Evolutionary conservation across 805 yeast species (phyloP).

Genomic region (Phaffomyces thermotolerans): DNA sequence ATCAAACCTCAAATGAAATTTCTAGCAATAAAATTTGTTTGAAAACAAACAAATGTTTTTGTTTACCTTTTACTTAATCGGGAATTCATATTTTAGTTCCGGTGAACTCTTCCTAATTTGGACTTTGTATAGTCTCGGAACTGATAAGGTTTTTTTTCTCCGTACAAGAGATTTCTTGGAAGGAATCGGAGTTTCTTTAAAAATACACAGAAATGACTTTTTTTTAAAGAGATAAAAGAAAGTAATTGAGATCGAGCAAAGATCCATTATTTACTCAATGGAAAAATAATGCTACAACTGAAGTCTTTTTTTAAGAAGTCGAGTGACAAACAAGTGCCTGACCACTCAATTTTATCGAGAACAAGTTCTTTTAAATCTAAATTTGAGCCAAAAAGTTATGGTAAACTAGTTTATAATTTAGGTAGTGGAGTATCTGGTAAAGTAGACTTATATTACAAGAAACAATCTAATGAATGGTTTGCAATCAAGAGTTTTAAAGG

Average conservation of each 20-base stretch:
- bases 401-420: slow-evolving; percentile 12
- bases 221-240: no score
- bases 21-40: neutral
- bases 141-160: neutral
- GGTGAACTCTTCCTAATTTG: neutral
- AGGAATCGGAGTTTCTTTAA: no score
- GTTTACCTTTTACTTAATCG: slow-evolving; percentile 20
- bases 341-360: neutral
- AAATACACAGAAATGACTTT: no score
- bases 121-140: no score
- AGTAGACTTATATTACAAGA: slow-evolving; percentile 26
- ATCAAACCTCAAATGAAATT: neutral
- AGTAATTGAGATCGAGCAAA: no score
- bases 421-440: slow-evolving; percentile 30
- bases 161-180: no score
- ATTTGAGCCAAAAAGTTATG: slow-evolving; percentile 7
- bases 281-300: neutral
- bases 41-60: slow-evolving; percentile 1
- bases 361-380: neutral
- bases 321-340: no score
- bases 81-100: slow-evolving; percentile 1
- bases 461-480: slow-evolving; percentile 10
- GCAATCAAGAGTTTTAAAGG: slow-evolving; percentile 42
- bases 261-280: neutral
- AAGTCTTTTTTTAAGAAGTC: neutral